Percentiles rank a stretch among this genome's conserved stretches.
Conservation (phyloP, 2,329 filamentous ascomycete species). For the Harringtonia aguacate region DNA sequence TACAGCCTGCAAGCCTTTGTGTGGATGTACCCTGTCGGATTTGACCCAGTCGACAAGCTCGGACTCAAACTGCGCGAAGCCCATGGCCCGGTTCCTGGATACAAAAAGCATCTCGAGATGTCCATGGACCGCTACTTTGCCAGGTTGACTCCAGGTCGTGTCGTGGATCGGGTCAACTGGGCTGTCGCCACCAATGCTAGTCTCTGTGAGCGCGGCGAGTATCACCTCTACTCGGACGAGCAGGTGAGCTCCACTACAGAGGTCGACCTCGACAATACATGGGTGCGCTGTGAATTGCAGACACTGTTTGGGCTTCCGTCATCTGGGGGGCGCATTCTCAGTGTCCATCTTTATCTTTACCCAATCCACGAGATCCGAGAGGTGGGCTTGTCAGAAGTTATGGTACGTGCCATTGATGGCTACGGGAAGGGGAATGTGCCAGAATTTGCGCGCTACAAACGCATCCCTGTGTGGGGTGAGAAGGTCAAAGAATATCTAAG, state of each 20-base stretch:
- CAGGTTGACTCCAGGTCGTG: conserved; percentile 3
- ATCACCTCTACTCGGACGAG: conserved; percentile 7
- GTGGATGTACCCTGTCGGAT: conserved; percentile 9
- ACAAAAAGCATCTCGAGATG: conserved; percentile 9
- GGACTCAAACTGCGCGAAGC: conserved; percentile 7
- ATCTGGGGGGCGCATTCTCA: conserved; percentile 3
- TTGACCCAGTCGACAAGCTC: conserved; percentile 9
- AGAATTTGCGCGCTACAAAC: conserved; percentile 7
- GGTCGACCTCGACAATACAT: conserved; percentile 6
- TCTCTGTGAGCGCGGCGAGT: conserved; percentile 10
- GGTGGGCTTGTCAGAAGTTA: conserved; percentile 4
- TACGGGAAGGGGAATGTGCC: conserved; percentile 8
- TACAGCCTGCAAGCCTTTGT: conserved; percentile 8
- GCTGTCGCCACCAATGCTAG: conserved; percentile 7
- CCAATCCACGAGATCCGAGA: conserved; percentile 9
- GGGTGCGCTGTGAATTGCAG: conserved; percentile 10
- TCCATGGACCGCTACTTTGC: conserved; percentile 10
- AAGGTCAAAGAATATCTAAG: conserved; percentile 8
- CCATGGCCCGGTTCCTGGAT: conserved; percentile 8
- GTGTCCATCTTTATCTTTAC: conserved; percentile 9
- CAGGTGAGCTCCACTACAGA: background rate
- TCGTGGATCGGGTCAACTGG: conserved; percentile 10
- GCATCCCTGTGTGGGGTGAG: conserved; percentile 7
- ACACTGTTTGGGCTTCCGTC: conserved; percentile 7
- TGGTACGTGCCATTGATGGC: conserved; percentile 8